Evolutionary conservation across 1,284 basidiomycete genomes (phyloP).

Genomic region (Ceratobasidium sp.): DNA sequence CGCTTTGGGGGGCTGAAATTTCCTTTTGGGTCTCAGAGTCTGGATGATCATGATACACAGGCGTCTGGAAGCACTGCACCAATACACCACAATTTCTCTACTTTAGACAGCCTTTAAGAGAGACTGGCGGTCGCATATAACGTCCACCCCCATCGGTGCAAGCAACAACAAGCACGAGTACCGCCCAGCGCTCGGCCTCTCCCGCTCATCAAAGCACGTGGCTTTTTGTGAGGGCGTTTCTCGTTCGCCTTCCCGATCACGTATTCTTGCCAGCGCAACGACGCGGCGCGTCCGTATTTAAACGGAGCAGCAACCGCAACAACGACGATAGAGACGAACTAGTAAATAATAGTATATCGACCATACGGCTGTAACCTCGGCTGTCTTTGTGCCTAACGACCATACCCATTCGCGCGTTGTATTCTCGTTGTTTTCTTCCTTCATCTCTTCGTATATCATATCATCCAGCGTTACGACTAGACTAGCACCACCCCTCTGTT

Average conservation of each 20-base stretch:
- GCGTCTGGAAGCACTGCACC: too few relatives aligned
- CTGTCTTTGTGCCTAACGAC: constrained; percentile 30
- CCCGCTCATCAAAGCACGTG: constrained; percentile 17
- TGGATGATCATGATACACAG: too few relatives aligned
- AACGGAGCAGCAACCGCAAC: not conserved
- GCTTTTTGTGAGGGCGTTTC: constrained; percentile 17
- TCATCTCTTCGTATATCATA: not conserved
- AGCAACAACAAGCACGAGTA: constrained; percentile 2
- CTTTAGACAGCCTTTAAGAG: too few relatives aligned
- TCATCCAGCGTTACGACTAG: not conserved
- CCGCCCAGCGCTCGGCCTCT: constrained; percentile 6
- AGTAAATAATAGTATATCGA: not conserved
- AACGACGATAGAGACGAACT: not conserved
- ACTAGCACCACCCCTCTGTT: not conserved
- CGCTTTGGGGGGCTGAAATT: too few relatives aligned
- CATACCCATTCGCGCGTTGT: not conserved
- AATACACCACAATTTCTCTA: too few relatives aligned
- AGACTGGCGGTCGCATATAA: too few relatives aligned
- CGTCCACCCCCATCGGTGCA: too few relatives aligned
- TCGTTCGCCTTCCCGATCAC: constrained; percentile 17
- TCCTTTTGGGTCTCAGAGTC: too few relatives aligned
- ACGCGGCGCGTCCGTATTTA: not conserved
- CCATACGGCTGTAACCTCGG: not conserved
- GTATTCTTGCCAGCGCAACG: constrained; percentile 41
- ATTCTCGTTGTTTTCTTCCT: constrained; percentile 3